These are phyloP conservation scores for Emericellopsis atlantica DNA, from an alignment of 2,329 filamentous ascomycete genomes.

Conservation along the genomic window DNA sequence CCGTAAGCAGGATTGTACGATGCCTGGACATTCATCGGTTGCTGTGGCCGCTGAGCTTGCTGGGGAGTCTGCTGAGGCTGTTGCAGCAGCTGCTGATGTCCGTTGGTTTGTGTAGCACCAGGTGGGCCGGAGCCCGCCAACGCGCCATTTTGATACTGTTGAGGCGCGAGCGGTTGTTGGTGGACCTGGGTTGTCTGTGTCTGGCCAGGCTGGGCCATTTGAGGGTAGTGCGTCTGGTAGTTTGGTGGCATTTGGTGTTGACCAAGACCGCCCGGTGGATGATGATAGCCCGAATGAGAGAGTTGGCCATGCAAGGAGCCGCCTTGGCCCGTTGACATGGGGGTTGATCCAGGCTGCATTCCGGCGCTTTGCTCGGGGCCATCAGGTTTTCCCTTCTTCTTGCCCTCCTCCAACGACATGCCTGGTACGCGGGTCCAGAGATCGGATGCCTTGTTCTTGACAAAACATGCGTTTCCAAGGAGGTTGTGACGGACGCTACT, in stretches of 20 bases:
- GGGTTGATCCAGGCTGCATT: no score
- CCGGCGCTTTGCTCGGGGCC: no score
- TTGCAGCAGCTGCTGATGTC: conserved; percentile 10
- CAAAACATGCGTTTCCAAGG: conserved; percentile 48
- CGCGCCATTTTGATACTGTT: no score
- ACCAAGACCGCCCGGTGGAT: conserved; percentile 16
- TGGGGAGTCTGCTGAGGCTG: background rate
- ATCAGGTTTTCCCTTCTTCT: conserved; percentile 33
- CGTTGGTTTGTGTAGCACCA: conserved; percentile 6
- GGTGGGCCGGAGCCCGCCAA: no score
- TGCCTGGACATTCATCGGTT: background rate
- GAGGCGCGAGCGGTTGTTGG: no score
- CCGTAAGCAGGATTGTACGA: background rate
- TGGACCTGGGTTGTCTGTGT: no score
- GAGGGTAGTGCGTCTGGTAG: conserved; percentile 19
- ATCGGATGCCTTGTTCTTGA: conserved; percentile 42
- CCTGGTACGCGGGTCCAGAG: conserved; percentile 45
- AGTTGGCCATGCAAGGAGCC: conserved; percentile 15
- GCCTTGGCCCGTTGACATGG: no score
- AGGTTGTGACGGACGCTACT: conserved; percentile 53
- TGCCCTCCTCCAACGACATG: conserved; percentile 46
- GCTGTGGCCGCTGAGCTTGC: conserved; percentile 1
- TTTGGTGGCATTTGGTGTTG: conserved; percentile 18
- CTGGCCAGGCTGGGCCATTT: no score
- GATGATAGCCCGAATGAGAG: conserved; percentile 19